Percentiles rank a stretch among this genome's conserved stretches.
phyloP scores from a whole-genome alignment of 2,329 filamentous ascomycete species.

The Alternaria alternata region DNA sequence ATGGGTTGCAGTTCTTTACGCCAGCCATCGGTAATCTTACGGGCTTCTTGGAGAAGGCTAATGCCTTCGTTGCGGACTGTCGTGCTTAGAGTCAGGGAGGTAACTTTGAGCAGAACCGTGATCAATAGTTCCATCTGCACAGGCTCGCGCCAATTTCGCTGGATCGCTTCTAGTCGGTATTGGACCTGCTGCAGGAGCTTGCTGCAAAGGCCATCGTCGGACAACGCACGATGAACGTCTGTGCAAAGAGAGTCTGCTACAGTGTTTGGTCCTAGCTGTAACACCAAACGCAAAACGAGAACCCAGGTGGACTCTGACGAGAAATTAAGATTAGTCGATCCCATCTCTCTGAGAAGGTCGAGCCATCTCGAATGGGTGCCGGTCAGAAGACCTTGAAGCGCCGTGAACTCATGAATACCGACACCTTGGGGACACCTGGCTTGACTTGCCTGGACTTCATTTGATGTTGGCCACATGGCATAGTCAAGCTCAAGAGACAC shows the following conservation, averaged over 20 bases:
- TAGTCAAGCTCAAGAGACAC: conserved; percentile 7
- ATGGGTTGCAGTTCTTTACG: conserved; percentile 56
- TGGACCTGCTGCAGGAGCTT: conserved; percentile 59
- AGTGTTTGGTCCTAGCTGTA: conserved; percentile 64
- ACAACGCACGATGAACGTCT: conserved; percentile 59
- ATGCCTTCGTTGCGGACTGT: conserved; percentile 12
- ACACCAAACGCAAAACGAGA: conserved; percentile 61
- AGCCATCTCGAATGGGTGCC: conserved; percentile 60
- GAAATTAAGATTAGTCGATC: conserved; percentile 66
- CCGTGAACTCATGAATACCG: conserved; percentile 62
- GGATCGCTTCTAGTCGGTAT: conserved; percentile 57
- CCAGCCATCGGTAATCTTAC: conserved; percentile 61
- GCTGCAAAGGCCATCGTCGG: conserved; percentile 60
- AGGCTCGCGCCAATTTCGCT: conserved; percentile 66
- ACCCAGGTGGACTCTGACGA: conserved; percentile 60
- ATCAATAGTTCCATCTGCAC: conserved; percentile 67
- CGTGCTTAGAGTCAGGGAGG: conserved; percentile 35
- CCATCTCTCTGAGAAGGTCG: conserved; percentile 60
- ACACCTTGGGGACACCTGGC: conserved; percentile 57
- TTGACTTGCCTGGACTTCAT: conserved; percentile 62
- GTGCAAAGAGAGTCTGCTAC: conserved; percentile 40
- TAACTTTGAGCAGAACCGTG: conserved; percentile 57
- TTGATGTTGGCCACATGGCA: conserved; percentile 59
- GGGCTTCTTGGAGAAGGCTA: conserved; percentile 53
- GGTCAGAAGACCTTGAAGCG: conserved; percentile 59